These are phyloP conservation scores for Petrea volubilis DNA, from an alignment of 257 asterid species.

Conservation along the genomic window DNA sequence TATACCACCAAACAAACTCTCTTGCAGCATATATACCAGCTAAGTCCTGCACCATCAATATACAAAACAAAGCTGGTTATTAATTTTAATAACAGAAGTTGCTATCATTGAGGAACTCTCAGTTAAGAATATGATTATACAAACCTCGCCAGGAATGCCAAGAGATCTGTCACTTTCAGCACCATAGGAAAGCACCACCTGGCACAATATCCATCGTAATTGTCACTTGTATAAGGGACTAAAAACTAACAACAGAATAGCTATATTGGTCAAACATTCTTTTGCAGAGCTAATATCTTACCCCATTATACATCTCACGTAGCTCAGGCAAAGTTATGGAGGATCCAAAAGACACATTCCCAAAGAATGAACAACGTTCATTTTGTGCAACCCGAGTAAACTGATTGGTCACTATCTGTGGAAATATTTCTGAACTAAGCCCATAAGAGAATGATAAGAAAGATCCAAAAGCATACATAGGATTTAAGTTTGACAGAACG, in stretches of 20 bases:
- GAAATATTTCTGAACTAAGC: constrained; percentile 43
- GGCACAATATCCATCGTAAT: constrained; percentile 12
- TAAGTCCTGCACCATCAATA: constrained; percentile 45
- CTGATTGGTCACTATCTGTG: constrained; percentile 86
- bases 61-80: constrained; percentile 10
- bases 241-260: neutral
- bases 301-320: constrained; percentile 79
- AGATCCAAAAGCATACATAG: neutral
- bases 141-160: constrained; percentile 87
- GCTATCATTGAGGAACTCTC: neutral
- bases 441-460: constrained; percentile 31
- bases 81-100: neutral
- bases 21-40: constrained; percentile 75
- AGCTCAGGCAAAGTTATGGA: constrained; percentile 75
- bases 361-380: constrained; percentile 76
- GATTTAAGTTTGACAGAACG: neutral
- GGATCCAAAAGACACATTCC: constrained; percentile 83
- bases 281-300: constrained; percentile 32
- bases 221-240: constrained; percentile 1
- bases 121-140: constrained; percentile 16
- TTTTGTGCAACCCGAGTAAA: constrained; percentile 77
- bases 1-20: constrained; percentile 99
- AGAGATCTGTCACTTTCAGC: constrained; percentile 93
- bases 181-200: constrained; percentile 96
- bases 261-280: constrained; percentile 1